Evolutionary conservation across 495 filamentous ascomycete species (phyloP).

Genomic region (Talaromyces adpressus): DNA sequence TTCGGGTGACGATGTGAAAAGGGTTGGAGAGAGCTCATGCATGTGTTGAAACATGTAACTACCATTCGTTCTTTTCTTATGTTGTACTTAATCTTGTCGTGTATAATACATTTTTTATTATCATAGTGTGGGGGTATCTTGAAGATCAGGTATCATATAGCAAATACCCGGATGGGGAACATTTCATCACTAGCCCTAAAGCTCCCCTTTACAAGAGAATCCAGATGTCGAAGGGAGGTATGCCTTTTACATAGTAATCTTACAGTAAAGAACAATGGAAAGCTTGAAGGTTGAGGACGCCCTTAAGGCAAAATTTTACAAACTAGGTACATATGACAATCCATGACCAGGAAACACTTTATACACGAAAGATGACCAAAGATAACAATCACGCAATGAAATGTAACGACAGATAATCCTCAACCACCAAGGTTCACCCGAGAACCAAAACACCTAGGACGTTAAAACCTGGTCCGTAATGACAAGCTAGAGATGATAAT

Average conservation of each 20-base stretch:
- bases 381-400: not conserved
- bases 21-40: not conserved
- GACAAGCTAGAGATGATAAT: not conserved
- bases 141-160: too few species aligned
- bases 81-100: not conserved
- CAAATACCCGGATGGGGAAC: too few species aligned
- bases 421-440: not conserved
- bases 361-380: not conserved
- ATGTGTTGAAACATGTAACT: not conserved
- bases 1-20: not conserved
- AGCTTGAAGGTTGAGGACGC: not conserved
- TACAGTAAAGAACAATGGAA: not conserved
- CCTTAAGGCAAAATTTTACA: not conserved
- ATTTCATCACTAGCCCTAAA: not conserved
- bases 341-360: not conserved
- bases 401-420: not conserved
- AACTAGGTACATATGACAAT: not conserved
- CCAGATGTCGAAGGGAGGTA: too few species aligned
- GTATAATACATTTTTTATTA: not conserved
- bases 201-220: not conserved
- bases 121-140: too few species aligned
- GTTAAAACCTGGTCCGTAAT: not conserved
- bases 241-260: not conserved
- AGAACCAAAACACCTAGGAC: not conserved
- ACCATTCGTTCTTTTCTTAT: not conserved